These are phyloP conservation scores for Sphenostylis stenocarpa DNA, from an alignment of 306 rosid genomes.

Conservation along the genomic window DNA sequence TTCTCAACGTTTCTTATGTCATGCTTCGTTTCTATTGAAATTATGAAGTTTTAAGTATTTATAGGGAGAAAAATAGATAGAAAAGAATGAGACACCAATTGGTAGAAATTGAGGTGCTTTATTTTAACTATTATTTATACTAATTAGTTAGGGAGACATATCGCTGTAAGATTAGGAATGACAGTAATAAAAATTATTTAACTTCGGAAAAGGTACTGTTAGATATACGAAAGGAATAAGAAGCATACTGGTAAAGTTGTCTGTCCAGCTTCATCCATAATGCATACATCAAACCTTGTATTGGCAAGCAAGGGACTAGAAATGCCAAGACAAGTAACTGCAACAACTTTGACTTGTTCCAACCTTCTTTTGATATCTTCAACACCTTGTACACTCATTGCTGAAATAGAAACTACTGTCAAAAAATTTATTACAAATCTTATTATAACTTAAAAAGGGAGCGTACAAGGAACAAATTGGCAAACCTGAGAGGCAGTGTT, in stretches of 20 bases:
- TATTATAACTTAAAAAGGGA: constrained; percentile 20
- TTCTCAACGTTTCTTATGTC: neutral
- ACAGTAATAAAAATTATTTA: neutral
- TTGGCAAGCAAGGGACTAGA: constrained; percentile 76
- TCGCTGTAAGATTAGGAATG: neutral
- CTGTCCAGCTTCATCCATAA: constrained; percentile 99
- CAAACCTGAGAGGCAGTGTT: constrained; percentile 82
- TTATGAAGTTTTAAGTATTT: neutral
- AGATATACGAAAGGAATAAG: constrained; percentile 22
- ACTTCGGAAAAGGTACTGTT: neutral
- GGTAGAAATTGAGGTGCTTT: neutral
- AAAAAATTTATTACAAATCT: constrained; percentile 33
- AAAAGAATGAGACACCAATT: neutral
- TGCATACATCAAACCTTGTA: constrained; percentile 87
- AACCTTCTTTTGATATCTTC: constrained; percentile 68
- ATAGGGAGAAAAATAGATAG: neutral
- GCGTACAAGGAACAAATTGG: constrained; percentile 17
- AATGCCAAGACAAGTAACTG: constrained; percentile 89
- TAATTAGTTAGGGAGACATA: neutral
- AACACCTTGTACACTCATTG: constrained; percentile 50
- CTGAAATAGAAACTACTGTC: constrained; percentile 45
- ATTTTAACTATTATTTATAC: neutral
- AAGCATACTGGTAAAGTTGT: constrained; percentile 86
- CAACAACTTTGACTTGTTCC: constrained; percentile 89
- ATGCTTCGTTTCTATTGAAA: neutral